Percentiles rank a stretch among this genome's conserved stretches.
Evolutionary conservation across 306 rosid species (phyloP).

Genomic region (Cicer yamashitae): DNA sequence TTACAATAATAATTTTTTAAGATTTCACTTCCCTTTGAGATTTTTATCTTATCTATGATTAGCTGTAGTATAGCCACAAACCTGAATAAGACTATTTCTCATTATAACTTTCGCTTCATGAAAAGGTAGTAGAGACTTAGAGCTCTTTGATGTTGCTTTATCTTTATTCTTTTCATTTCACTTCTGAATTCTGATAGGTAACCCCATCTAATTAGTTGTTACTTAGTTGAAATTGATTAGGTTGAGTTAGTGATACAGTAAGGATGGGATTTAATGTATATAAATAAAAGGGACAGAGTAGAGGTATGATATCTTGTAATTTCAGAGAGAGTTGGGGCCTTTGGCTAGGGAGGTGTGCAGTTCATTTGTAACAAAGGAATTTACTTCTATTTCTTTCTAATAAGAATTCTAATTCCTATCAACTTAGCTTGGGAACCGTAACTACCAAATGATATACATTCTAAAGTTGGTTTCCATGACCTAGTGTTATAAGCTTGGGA

Average conservation of each 20-base stretch:
- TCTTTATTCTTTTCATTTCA: conserved; percentile 1
- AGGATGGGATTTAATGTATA: not conserved
- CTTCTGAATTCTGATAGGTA: not conserved
- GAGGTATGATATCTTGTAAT: not conserved
- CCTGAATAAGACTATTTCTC: not conserved
- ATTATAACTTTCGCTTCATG: not conserved
- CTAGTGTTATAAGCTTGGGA: conserved; percentile 2
- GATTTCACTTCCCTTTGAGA: conserved; percentile 19
- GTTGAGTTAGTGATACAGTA: not conserved
- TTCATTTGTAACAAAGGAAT: not conserved
- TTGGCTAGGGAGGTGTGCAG: not conserved
- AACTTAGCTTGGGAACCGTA: conserved; percentile 17
- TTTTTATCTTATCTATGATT: conserved; percentile 11
- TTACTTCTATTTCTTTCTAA: not conserved
- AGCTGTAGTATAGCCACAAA: not conserved
- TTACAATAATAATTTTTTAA: conserved; percentile 2
- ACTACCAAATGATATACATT: conserved; percentile 6
- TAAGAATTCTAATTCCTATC: not conserved
- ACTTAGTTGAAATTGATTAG: not conserved
- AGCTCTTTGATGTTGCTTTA: conserved; percentile 18
- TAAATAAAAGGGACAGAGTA: not conserved
- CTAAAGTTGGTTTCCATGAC: conserved; percentile 22
- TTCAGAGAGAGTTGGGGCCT: not conserved
- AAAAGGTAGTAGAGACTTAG: conserved; percentile 26
- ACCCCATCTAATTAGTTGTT: not conserved